Base-by-base conservation (phyloP, 305 asterid species). In the Rubia balearica region DNA sequence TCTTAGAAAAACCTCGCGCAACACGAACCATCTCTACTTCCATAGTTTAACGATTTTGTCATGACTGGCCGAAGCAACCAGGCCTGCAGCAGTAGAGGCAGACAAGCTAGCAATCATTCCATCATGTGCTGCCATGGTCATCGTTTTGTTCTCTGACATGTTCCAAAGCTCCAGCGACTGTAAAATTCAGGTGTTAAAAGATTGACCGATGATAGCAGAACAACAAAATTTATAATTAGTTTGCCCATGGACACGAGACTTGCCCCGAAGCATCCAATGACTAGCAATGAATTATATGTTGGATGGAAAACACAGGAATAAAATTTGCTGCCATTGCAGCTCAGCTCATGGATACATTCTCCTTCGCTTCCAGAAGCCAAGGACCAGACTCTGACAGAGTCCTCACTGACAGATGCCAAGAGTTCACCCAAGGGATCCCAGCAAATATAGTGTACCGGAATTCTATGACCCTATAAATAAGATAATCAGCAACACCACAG, bases 161-260 rank as follows among this genome's bases (percentile, higher is more conserved):
- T 95, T 85, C 99, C 99, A 95, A 3, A 95, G 88, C 92, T 92
- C 99, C 75, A 95, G 72, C 0, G 99, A 90, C 99, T 94, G 91
- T 16, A 71, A 75, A 11, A 33, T 5, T 19, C 61, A 27, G 64
- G 46, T 57, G 61, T 36, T 13, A 60, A 22, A 33, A 17, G 16
- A 0, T 40, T 62, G 38, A 19, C 17, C 2, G 3, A 38, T 72
- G n/a, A 3, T 19, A 48, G n/a, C 10, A 3, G 8, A 4, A 45
- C 45, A 60, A 49, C n/a, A 30, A 0, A n/a, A 24, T 6, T 16
- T 13, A 10, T 0, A 42, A 65, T 42, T 16, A 12, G 33, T 41
- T 21, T 16, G 43, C 41, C 17, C 7, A 9, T 17, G 10, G 2
- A 48, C 2, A 11, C 21, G 10, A 42, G 65, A 77, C 91, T 83